Evolutionary conservation across 495 filamentous ascomycete species (phyloP).

Genomic region (Hypoxylon intermedium): DNA sequence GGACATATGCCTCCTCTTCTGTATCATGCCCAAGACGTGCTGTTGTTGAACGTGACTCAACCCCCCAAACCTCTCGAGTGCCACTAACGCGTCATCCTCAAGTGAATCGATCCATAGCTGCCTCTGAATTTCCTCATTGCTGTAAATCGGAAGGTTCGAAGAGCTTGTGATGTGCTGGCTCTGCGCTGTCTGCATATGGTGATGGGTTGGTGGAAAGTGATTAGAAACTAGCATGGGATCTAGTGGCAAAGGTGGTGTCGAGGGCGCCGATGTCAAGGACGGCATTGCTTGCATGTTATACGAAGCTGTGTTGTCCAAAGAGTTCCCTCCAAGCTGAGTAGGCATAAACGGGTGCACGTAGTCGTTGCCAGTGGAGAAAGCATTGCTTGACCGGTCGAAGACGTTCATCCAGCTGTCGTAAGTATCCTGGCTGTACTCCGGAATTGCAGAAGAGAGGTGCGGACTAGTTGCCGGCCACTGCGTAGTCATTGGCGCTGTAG

Average conservation of each 20-base stretch:
- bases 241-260: slow-evolving; percentile 34
- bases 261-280: slow-evolving; percentile 30
- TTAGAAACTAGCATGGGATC: slow-evolving; percentile 30
- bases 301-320: slow-evolving; percentile 18
- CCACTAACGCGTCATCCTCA: slow-evolving; percentile 31
- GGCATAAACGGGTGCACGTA: slow-evolving; percentile 23
- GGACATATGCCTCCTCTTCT: slow-evolving; percentile 31
- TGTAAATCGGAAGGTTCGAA: slow-evolving; percentile 1
- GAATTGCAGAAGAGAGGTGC: slow-evolving; percentile 27
- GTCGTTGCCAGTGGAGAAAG: slow-evolving; percentile 14
- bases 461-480: slow-evolving; percentile 24
- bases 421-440: slow-evolving; percentile 16
- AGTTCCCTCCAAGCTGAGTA: slow-evolving; percentile 13
- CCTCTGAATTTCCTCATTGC: slow-evolving; percentile 20
- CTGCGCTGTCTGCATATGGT: slow-evolving; percentile 12
- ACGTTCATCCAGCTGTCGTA: slow-evolving; percentile 33
- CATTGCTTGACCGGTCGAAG: slow-evolving; percentile 18
- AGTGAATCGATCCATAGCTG: slow-evolving; percentile 32
- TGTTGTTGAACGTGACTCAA: slow-evolving; percentile 37
- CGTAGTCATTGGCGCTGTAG: slow-evolving; percentile 16
- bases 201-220: slow-evolving; percentile 18
- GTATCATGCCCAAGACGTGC: slow-evolving; percentile 33
- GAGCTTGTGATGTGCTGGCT: slow-evolving; percentile 5
- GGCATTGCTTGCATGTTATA: slow-evolving; percentile 24
- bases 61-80: slow-evolving; percentile 35